phyloP scores from a whole-genome alignment of 805 yeast species.

The Candida namnaoensis region DNA sequence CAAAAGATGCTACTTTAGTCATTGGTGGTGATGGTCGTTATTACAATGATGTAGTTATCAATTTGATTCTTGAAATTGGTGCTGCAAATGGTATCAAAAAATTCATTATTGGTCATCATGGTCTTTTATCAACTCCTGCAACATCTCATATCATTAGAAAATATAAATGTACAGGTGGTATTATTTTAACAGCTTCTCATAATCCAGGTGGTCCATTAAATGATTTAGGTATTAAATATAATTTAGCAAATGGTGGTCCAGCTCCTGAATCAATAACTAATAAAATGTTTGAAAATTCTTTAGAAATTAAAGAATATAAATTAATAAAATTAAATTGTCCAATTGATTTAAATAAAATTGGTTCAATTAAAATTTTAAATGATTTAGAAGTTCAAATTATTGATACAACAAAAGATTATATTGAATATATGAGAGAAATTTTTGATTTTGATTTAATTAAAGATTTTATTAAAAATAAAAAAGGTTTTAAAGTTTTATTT shows the following conservation, averaged over 20 bases:
- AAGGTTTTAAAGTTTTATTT: slow-evolving; percentile 66
- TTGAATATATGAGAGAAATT: slow-evolving; percentile 68
- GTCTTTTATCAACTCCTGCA: slow-evolving; percentile 91
- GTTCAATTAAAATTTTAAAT: slow-evolving; percentile 43
- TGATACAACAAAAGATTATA: slow-evolving; percentile 75
- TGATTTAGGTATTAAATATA: slow-evolving; percentile 94
- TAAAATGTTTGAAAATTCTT: slow-evolving; percentile 68
- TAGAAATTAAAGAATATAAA: slow-evolving; percentile 50
- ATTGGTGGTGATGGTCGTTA: slow-evolving; percentile 97
- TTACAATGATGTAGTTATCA: slow-evolving; percentile 77
- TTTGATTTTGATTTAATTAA: slow-evolving; percentile 83
- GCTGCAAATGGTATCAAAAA: slow-evolving; percentile 89
- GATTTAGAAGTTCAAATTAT: slow-evolving; percentile 65
- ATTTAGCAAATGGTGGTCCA: slow-evolving; percentile 93
- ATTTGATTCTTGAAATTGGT: slow-evolving; percentile 71
- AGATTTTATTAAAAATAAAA: slow-evolving; percentile 46
- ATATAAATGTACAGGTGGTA: slow-evolving; percentile 77
- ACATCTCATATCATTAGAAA: slow-evolving; percentile 89
- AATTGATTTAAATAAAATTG: slow-evolving; percentile 57
- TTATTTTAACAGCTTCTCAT: slow-evolving; percentile 92
- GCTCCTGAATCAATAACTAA: slow-evolving; percentile 95
- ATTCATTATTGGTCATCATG: slow-evolving; percentile 80
- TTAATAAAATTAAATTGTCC: slow-evolving; percentile 47
- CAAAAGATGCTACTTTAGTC: slow-evolving; percentile 63
- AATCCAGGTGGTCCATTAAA: slow-evolving; percentile 95